Base-by-base conservation (phyloP, 805 yeast species). In the Blastobotrys chiropterorum region DNA sequence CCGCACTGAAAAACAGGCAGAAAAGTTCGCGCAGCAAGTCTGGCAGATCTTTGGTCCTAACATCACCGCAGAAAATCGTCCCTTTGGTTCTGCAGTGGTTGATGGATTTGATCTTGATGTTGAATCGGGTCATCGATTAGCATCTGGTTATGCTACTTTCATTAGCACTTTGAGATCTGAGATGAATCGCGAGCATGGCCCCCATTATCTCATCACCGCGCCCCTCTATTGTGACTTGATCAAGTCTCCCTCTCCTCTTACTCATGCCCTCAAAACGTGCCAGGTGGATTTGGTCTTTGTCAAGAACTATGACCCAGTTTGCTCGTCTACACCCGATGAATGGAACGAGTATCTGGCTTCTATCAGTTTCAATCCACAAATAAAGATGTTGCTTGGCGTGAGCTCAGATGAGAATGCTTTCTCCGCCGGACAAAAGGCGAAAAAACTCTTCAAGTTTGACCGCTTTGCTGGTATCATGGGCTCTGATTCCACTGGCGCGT, bases 81-180 rank as follows among this genome's bases (percentile, higher is more conserved):
- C 73, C 7, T 80, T 82, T 59, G 84, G 81, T 43, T 75, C 72
- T 55, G 75, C 85, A 1, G 63, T 78, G 20, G 67, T 82, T 31
- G 87, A 83, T 63, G 87, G 90, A 15, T 83, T 82, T 59, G 86
- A 82, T 57, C 75, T 84, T 47, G 86, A 81, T 61, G 72, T 78
- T 53, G 84, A 78, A 66, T 60, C 80, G 63, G 74, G 74, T 26
- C 34, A 26, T 5, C 34, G 34, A 26, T 26, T 26, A 11, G 34
- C 54, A 67, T 73, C 52, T 74, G 34, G 34, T 26, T 26, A 26
- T 26, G 34, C 34, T 6, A 26, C 34, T 11, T 26, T 26, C 34
- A 26, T 26, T 11, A 26, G 11, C 34, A 26, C 34, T 11, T 26
- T 26, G 34, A 26, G 34, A 26, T 26, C 34, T 6, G 34, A 26